These are phyloP conservation scores for Naegleria gruberi DNA, from an alignment of 208 protist species.

Conservation along the genomic window DNA sequence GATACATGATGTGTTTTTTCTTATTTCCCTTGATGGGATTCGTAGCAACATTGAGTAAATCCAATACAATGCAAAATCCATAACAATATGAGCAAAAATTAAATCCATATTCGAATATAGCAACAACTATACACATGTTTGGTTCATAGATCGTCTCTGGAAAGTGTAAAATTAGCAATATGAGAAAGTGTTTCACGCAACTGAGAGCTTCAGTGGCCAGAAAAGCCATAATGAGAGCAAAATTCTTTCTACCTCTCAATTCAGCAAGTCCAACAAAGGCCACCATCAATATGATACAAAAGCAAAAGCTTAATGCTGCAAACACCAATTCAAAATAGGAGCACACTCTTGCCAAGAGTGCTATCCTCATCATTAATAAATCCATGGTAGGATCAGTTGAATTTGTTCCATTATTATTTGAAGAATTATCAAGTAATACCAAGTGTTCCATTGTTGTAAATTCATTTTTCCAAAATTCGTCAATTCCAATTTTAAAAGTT, in stretches of 20 bases:
- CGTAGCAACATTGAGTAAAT: not conserved
- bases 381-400: not conserved
- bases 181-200: not conserved
- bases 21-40: not conserved
- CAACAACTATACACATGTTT: not conserved
- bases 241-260: not conserved
- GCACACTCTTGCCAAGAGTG: not conserved
- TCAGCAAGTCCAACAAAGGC: not conserved
- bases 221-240: not conserved
- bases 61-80: not conserved
- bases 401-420: not conserved
- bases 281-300: not conserved
- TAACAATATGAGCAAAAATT: not conserved
- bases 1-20: not conserved
- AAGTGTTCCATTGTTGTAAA: too few relatives aligned
- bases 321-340: not conserved
- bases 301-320: not conserved
- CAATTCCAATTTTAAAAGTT: too few relatives aligned
- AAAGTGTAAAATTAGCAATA: not conserved
- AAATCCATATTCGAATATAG: not conserved
- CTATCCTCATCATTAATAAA: not conserved
- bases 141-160: not conserved
- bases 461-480: too few relatives aligned
- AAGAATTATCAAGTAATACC: not conserved
- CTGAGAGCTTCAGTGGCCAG: not conserved